Evolutionary conservation across 2,329 filamentous ascomycete species (phyloP), one percentile per base, ranked within the genome.

Genomic region (Podosphaera xanthii): DNA sequence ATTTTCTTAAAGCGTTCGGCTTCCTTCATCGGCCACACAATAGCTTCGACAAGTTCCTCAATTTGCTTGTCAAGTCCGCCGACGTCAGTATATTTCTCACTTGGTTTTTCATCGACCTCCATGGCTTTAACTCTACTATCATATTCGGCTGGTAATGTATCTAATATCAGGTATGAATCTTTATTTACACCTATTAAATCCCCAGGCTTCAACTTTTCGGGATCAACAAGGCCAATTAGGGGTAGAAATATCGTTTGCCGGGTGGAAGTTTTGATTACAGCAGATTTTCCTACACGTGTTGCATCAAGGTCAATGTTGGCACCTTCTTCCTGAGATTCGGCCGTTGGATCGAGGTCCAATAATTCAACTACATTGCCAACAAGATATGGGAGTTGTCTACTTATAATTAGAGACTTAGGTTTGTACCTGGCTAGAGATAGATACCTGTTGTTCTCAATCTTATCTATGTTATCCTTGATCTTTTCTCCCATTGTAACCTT

Each of bases 21-120:
- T 74, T 98, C 91, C 79, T 97, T 97, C 92, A 98, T 98, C 1
- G 92, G 92, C 91, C 91, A 97, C 36, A 98, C 92, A 57, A 98
- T 92, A 59, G 92, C 92, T 75, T 98, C 92, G 7, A 98, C 90
- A 59, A 98, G 79, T 74, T 98, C 94, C 72, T 96, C 91, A 69
- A 98, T 98, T 76, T 98, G 92, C 76, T 98, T 98, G 74, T 96
- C 90, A 67, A 98, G 73, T 58, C 92, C 92, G 74, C 92, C 92
- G 12, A 98, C 94, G 74, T 98, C 92, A 59, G 84, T 92, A 75
- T 98, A 98, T 74, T 97, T 95, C 74, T 98, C 92, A 46, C 90
- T 97, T 8, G 92, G 94, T 78, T 98, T 98, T 79, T 98, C 94
- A 68, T 98, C 92, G 6, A 98, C 92, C 76, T 98, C 94, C 92